These are phyloP conservation scores for Saraca asoca DNA, from an alignment of 331 rosid genomes.

Conservation along the genomic window DNA sequence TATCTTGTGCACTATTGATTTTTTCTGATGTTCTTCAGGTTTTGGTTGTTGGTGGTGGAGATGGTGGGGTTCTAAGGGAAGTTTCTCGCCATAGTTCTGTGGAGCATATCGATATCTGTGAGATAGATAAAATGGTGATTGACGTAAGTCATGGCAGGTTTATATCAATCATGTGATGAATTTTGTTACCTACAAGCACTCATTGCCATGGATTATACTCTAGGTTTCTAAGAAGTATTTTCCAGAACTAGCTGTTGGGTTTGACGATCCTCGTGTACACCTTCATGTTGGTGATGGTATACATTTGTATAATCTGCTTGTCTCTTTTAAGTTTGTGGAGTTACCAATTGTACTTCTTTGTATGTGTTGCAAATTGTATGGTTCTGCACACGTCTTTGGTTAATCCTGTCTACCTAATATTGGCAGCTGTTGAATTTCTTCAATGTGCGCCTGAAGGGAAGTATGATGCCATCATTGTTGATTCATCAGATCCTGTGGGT, in stretches of 20 bases:
- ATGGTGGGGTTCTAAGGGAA: constrained; percentile 95
- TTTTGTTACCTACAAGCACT: constrained; percentile 21
- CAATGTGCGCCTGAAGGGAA: constrained; percentile 63
- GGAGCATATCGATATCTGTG: constrained; percentile 88
- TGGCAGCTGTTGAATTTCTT: constrained; percentile 79
- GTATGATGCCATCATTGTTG: constrained; percentile 91
- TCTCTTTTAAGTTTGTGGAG: constrained; percentile 26
- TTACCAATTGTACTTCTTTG: not conserved
- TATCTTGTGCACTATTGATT: too few species aligned
- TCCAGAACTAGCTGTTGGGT: constrained; percentile 86
- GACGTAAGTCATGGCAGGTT: constrained; percentile 62
- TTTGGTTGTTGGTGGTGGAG: constrained; percentile 96
- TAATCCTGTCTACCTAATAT: constrained; percentile 22
- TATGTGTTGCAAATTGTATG: not conserved
- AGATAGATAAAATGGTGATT: constrained; percentile 95
- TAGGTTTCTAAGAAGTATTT: constrained; percentile 86
- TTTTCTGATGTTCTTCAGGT: constrained; percentile 58
- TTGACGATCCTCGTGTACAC: constrained; percentile 88
- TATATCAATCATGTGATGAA: not conserved
- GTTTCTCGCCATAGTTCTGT: constrained; percentile 80
- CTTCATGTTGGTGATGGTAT: constrained; percentile 90
- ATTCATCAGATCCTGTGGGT: constrained; percentile 99
- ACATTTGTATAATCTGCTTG: constrained; percentile 12
- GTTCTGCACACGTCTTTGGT: constrained; percentile 12
- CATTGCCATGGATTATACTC: constrained; percentile 23